Percentiles rank a stretch among this genome's conserved stretches.
phyloP scores from a whole-genome alignment of 1,284 basidiomycete genomes.

The Sporisorium scitamineum region DNA sequence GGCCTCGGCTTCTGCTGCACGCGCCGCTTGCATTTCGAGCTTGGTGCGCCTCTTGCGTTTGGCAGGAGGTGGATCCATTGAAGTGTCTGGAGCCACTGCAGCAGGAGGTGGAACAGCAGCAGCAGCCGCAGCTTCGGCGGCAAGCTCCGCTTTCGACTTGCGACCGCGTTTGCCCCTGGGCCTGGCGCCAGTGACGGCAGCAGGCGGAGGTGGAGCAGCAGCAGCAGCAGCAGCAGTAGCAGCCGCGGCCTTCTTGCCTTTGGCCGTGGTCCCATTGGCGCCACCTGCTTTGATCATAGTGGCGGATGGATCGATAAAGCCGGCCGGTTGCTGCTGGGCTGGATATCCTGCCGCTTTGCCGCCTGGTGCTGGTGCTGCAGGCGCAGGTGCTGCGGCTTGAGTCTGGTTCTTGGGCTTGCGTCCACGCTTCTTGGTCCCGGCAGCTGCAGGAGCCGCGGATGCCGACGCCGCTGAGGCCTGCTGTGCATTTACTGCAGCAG shows the following conservation, averaged over 20 bases:
- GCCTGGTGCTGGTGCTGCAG: conserved; percentile 3
- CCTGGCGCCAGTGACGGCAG: conserved; percentile 11
- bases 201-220: conserved; percentile 12
- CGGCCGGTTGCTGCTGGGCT: conserved; percentile 30
- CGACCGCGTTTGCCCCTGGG: conserved; percentile 46
- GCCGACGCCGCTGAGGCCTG: conserved; percentile 12
- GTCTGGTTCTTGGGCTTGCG: conserved; percentile 40
- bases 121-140: conserved; percentile 36
- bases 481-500: conserved; percentile 7
- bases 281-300: conserved; percentile 37
- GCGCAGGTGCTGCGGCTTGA: conserved; percentile 9
- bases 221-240: conserved; percentile 24
- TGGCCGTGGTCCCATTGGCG: conserved; percentile 27
- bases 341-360: conserved; percentile 19
- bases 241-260: conserved; percentile 37
- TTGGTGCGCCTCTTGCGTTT: conserved; percentile 43
- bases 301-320: conserved; percentile 40
- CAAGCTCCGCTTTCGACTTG: conserved; percentile 42
- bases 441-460: conserved; percentile 5
- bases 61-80: conserved; percentile 32
- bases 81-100: conserved; percentile 13
- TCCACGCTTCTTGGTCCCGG: conserved; percentile 41
- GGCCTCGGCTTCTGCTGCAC: conserved; percentile 28
- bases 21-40: conserved; percentile 40
- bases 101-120: conserved; percentile 1